Percentiles rank a stretch among this genome's conserved stretches.
Evolutionary conservation across 176 grass and related monocot species (phyloP).

Genomic region (Cymbopogon citratus): DNA sequence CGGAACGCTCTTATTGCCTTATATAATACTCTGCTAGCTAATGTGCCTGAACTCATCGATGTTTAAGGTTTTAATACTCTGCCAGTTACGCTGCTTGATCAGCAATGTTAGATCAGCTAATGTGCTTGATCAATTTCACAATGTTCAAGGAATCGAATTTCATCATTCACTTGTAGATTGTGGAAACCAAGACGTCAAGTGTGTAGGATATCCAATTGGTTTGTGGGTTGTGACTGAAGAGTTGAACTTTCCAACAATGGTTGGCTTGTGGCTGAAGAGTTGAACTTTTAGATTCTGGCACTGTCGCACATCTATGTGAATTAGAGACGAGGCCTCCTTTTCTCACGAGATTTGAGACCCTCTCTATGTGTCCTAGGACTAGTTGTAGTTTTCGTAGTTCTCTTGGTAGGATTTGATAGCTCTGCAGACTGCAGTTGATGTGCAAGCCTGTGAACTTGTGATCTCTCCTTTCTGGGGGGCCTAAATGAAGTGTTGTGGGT

Average conservation of each 20-base stretch:
- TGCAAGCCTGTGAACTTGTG: neutral
- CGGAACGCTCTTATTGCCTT: neutral
- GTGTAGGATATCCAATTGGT: neutral
- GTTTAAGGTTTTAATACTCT: neutral
- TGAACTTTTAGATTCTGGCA: neutral
- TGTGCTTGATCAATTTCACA: neutral
- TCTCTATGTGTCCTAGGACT: neutral
- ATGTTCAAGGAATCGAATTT: neutral
- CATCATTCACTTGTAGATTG: neutral
- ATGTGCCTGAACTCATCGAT: neutral
- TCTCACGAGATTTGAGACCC: neutral
- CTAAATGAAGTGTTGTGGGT: too few species aligned
- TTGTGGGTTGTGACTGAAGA: too few species aligned
- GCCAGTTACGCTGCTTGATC: too few species aligned
- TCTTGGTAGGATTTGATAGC: neutral
- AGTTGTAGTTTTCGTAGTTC: too few species aligned
- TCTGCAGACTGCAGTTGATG: neutral
- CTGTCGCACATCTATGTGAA: too few species aligned
- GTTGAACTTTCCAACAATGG: too few species aligned
- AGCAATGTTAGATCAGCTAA: too few species aligned
- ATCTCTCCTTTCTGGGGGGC: too few species aligned
- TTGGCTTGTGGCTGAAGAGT: neutral
- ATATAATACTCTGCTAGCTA: too few species aligned
- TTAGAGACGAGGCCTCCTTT: neutral
- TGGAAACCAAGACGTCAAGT: neutral